Evolutionary conservation across 257 asterid species (phyloP).

Genomic region (Cinchona pubescens): DNA sequence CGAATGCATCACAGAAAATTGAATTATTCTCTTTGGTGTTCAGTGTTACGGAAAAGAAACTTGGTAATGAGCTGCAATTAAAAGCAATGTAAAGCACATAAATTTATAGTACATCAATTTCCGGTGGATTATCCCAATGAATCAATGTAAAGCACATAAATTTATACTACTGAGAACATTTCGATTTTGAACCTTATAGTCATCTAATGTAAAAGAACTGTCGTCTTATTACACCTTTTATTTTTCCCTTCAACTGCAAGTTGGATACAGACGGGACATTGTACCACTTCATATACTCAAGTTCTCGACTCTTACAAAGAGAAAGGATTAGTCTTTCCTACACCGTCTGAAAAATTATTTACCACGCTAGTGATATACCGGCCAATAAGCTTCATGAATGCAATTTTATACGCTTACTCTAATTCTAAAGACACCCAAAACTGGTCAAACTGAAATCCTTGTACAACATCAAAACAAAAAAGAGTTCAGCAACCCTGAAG

Average conservation of each 20-base stretch:
- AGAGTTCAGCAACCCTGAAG: conserved; percentile 65
- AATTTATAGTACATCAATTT: not conserved
- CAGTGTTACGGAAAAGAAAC: too few relatives aligned
- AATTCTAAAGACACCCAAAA: not conserved
- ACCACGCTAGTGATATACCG: too few relatives aligned
- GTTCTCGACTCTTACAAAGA: too few relatives aligned
- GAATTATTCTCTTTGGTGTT: not conserved
- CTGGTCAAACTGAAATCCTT: not conserved
- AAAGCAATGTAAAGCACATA: not conserved
- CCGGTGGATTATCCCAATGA: not conserved
- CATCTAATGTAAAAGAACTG: too few relatives aligned
- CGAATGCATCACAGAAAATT: too few relatives aligned
- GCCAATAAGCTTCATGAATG: not conserved
- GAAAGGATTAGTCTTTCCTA: too few relatives aligned
- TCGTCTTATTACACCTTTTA: too few relatives aligned
- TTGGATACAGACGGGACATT: too few relatives aligned
- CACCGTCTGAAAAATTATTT: too few relatives aligned
- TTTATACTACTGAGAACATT: not conserved
- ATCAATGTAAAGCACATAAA: not conserved
- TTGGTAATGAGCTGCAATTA: not conserved
- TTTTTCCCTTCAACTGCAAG: too few relatives aligned
- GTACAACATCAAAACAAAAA: not conserved
- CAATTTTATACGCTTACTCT: not conserved
- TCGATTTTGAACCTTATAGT: too few relatives aligned
- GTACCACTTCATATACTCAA: too few relatives aligned